These are phyloP conservation scores for Teratosphaeria gauchensis DNA, from an alignment of 2,329 filamentous ascomycete species.

Conservation along the genomic window DNA sequence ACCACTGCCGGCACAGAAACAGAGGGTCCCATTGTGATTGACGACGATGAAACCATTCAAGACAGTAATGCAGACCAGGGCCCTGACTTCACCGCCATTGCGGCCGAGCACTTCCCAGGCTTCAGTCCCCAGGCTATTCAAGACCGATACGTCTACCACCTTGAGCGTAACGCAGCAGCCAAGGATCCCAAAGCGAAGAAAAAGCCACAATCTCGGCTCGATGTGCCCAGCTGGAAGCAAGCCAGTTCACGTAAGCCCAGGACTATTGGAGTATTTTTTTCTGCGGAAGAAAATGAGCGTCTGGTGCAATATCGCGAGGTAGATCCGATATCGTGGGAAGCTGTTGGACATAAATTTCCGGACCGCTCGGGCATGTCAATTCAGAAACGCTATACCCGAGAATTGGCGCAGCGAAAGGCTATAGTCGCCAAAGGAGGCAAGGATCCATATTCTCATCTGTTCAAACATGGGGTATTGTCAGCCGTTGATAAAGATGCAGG, in stretches of 20 bases:
- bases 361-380: constrained; percentile 16
- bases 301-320: neutral
- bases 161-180: neutral
- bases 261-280: neutral
- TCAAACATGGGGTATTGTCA: neutral
- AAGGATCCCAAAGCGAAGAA: neutral
- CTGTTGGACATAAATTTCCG: constrained; percentile 26
- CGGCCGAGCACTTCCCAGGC: neutral
- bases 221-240: neutral
- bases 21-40: neutral
- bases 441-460: constrained; percentile 4
- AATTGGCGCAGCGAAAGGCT: constrained; percentile 4
- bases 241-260: neutral
- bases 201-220: neutral
- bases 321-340: constrained; percentile 19
- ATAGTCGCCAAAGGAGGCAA: constrained; percentile 1
- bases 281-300: constrained; percentile 12
- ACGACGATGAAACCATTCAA: neutral
- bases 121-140: neutral
- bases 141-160: neutral
- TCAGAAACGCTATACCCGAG: constrained; percentile 13
- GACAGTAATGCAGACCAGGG: neutral
- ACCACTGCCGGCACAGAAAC: neutral
- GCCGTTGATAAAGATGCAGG: neutral
- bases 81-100: neutral